Evolutionary conservation across 2,329 filamentous ascomycete species (phyloP), one percentile per base, ranked within the genome.

Genomic region (Fusarium oligoseptatum): DNA sequence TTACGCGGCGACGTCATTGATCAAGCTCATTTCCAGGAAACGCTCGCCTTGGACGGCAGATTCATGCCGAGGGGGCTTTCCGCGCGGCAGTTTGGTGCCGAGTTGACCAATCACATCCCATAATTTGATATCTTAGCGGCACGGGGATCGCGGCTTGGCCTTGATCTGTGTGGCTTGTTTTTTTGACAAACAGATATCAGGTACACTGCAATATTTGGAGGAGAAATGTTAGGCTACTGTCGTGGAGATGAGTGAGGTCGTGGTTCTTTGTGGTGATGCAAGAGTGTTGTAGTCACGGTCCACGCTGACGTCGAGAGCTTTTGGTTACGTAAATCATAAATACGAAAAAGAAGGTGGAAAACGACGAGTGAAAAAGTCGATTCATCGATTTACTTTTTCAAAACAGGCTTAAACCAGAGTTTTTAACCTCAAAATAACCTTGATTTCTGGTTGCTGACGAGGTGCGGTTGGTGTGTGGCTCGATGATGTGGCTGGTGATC

Each of bases 1-100:
- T 36, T 39, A 24, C 14, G 55, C 24, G 2, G 14, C 70, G 70
- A 75, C 73, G 73, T 75, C 73, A 75, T 56, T 52, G 39, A 60
- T 55, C 14, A 34, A 45, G n/a, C 36, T 29, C 20, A 20, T 63
- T 68, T 55, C 52, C 63, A 27, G 37, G 63, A 74, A 67, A 20
- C 12, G n/a, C 32, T 62, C 36, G 62, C 20, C 68, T 70, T 62
- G 61, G 68, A 62, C 72, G 72, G 72, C 72, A 75, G 69, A 67
- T 52, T 73, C 22, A 55, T 75, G 72, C 72, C 72, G 72, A 75
- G 72, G 48, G 52, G 72, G 63, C 63, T 66, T 32, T 17, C 41
- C 34, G 32, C 14, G 36, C 72, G 72, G 72, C 72, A 75, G 37
- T n/a, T 75, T 67, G 56, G 39, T 75, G 60, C 72, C 72, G 69